Evolutionary conservation across 305 asterid genomes (phyloP).

Genomic region (Ajuga reptans): DNA sequence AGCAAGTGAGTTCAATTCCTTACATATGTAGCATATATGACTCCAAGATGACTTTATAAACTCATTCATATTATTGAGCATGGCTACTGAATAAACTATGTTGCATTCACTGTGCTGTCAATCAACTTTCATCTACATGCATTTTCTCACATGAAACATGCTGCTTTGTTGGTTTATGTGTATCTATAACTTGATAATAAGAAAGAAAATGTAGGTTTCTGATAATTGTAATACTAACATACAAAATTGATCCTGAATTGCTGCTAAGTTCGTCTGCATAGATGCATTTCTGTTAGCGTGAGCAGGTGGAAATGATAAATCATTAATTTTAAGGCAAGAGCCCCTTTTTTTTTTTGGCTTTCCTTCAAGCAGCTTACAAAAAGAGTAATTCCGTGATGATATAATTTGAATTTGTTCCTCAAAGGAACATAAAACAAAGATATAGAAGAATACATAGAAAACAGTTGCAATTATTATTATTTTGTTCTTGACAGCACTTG

Average conservation of each 20-base stretch:
- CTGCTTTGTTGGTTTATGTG: background rate
- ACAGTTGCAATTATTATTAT: background rate
- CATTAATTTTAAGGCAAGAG: background rate
- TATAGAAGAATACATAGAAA: background rate
- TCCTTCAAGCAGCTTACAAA: background rate
- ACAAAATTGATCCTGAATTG: background rate
- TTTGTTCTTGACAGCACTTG: background rate
- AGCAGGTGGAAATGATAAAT: background rate
- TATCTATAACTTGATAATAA: background rate
- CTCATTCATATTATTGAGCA: background rate
- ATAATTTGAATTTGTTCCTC: background rate
- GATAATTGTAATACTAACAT: background rate
- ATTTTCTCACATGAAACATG: background rate
- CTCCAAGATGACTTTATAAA: background rate
- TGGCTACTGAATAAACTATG: background rate
- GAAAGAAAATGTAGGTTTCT: background rate
- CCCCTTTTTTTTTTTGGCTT: background rate
- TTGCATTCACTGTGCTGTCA: background rate
- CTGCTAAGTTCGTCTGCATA: background rate
- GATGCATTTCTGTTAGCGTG: background rate
- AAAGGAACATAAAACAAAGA: background rate
- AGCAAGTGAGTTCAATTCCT: conserved; percentile 54
- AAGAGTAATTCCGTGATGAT: background rate
- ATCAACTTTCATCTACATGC: background rate
- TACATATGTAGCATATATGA: too few relatives aligned